Conservation (phyloP, 1,284 basidiomycete species). For the Apiotrichum akiyoshidainum region DNA sequence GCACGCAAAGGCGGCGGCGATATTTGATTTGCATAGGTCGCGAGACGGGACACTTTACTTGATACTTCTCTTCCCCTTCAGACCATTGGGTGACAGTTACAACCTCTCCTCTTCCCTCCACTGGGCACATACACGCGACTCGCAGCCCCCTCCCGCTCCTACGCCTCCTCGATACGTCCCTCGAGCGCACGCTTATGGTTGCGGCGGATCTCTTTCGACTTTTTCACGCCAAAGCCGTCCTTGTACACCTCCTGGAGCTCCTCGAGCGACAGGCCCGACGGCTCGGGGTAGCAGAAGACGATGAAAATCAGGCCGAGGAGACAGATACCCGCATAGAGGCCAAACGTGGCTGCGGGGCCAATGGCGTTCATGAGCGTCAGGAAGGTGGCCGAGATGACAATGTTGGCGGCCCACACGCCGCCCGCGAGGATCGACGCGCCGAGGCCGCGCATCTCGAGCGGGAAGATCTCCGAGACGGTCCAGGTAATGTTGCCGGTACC, state of each 20-base stretch:
- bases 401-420: slow-evolving; percentile 56
- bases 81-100: no score
- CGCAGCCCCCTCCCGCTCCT: no score
- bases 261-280: slow-evolving; percentile 47
- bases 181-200: slow-evolving; percentile 29
- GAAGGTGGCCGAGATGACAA: slow-evolving; percentile 73
- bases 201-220: slow-evolving; percentile 42
- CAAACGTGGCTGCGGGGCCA: slow-evolving; percentile 44
- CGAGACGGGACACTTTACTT: no score
- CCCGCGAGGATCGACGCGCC: slow-evolving; percentile 43
- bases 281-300: slow-evolving; percentile 51
- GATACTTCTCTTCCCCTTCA: no score
- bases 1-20: no score
- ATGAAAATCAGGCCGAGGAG: slow-evolving; percentile 42
- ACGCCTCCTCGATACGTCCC: neutral
- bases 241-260: slow-evolving; percentile 47
- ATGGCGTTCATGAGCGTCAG: slow-evolving; percentile 73
- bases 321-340: slow-evolving; percentile 47
- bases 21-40: no score
- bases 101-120: no score
- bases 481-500: slow-evolving; percentile 70
- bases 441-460: slow-evolving; percentile 44
- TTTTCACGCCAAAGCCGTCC: slow-evolving; percentile 47
- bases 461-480: slow-evolving; percentile 42
- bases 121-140: no score